A percentile compares a stretch with the other conserved stretches of the same genome.
Evolutionary conservation across 495 filamentous ascomycete species (phyloP).

Genomic region (Penicillium maclennaniae): DNA sequence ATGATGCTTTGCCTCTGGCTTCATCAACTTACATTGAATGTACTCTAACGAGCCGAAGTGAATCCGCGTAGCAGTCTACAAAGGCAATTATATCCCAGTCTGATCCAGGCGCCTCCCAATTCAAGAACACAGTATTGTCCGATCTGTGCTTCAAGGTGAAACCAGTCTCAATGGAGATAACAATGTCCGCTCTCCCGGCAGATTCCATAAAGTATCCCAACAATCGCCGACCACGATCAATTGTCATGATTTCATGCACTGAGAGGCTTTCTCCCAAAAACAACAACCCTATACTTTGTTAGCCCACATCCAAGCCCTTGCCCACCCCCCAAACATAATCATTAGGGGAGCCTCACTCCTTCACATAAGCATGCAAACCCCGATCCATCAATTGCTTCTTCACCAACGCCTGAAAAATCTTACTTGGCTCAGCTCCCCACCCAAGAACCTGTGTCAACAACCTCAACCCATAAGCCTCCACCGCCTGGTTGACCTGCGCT

Average conservation of each 20-base stretch:
- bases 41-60: too few relatives aligned
- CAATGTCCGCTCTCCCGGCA: too few relatives aligned
- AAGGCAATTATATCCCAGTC: too few relatives aligned
- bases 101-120: too few relatives aligned
- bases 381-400: slow-evolving; percentile 26
- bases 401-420: slow-evolving; percentile 20
- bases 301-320: background rate
- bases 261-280: slow-evolving; percentile 16
- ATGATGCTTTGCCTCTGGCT: too few relatives aligned
- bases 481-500: slow-evolving; percentile 53
- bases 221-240: too few relatives aligned
- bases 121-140: too few relatives aligned
- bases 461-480: slow-evolving; percentile 51
- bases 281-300: slow-evolving; percentile 6
- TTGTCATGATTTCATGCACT: background rate
- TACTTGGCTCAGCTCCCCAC: slow-evolving; percentile 21
- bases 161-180: too few relatives aligned
- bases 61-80: too few relatives aligned
- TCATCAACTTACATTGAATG: too few relatives aligned
- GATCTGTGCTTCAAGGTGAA: too few relatives aligned
- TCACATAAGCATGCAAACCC: slow-evolving; percentile 26
- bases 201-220: too few relatives aligned
- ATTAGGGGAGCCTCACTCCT: slow-evolving; percentile 7
- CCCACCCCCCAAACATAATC: background rate
- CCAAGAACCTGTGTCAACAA: slow-evolving; percentile 55